Evolutionary conservation across 768 basidiomycete genomes (phyloP), one percentile per base, ranked within the genome.

Genomic region (Leucocoprinus leucothites): DNA sequence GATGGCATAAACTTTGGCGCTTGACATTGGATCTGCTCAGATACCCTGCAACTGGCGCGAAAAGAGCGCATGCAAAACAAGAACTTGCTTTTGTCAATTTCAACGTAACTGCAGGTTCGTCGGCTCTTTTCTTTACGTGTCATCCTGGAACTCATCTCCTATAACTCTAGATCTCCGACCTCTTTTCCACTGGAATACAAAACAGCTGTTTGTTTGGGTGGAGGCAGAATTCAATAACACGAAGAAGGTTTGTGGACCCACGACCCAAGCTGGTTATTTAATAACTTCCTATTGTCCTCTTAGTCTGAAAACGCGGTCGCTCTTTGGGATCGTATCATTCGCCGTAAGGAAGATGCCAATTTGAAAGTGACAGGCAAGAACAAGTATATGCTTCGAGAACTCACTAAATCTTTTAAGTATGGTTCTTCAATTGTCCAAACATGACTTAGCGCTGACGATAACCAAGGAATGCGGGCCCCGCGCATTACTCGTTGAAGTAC

Each of bases 151-250:
- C 40, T n/a, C 25, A 28, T 53, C 48, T 14, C 35, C 41, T 43
- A 24, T 22, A 25, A 35, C 51, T 34, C 21, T 59, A 94, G 94
- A 96, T 71, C 75, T 96, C 3, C 74, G 81, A 8, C 83, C 94
- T 11, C 76, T 96, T 26, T 96, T 94, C 72, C 75, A 94, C 71
- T 96, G 93, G 93, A 96, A 96, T 69, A 95, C 94, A n/a, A 96
- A 96, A 70, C 94, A 96, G 65, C 65, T 96, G 9, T 95, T 96
- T 67, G 68, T 95, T 11, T 94, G 91, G 64, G 79, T 96, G 31
- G 82, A 86, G 62, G 94, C 90, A 0, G 91, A 95, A 67, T 95
- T 94, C 65, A 77, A 77, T 31, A 89, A 85, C 52, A 68, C 77
- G 0, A 72, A 87, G 67, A 85, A 90, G 45, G 93, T 36, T 9